Conservation (phyloP, 1,284 basidiomycete species). For the Rhodotorula sp. region DNA sequence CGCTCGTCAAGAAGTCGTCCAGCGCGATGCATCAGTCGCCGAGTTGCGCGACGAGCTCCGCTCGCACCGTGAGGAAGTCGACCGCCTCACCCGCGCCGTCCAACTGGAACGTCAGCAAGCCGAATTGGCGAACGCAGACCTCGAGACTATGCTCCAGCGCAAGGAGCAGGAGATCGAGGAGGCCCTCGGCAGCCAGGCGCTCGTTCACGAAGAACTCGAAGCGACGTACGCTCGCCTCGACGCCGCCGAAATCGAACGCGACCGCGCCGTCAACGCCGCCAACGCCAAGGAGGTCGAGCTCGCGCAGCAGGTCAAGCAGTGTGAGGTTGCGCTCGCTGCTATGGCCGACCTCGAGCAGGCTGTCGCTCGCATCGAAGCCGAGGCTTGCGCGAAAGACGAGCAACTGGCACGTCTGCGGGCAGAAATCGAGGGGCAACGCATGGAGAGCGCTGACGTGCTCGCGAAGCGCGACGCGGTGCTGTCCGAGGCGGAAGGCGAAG, state of each 20-base stretch:
- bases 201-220: slow-evolving; percentile 26
- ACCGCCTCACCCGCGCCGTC: neutral
- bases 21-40: slow-evolving; percentile 16
- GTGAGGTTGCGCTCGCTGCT: neutral
- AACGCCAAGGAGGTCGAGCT: slow-evolving; percentile 14
- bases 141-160: neutral
- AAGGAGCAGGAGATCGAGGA: slow-evolving; percentile 7
- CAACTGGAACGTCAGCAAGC: slow-evolving; percentile 13
- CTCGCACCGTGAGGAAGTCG: neutral
- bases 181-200: neutral
- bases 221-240: slow-evolving; percentile 8
- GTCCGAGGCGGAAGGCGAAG: slow-evolving; percentile 17
- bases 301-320: slow-evolving; percentile 6
- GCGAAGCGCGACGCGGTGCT: slow-evolving; percentile 29
- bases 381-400: neutral
- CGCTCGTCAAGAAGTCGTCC: slow-evolving; percentile 12
- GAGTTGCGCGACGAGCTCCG: slow-evolving; percentile 10
- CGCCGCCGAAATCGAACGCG: slow-evolving; percentile 10
- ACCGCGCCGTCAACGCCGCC: neutral
- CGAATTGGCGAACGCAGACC: slow-evolving; percentile 15
- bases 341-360: slow-evolving; percentile 27
- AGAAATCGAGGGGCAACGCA: slow-evolving; percentile 4
- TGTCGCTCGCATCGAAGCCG: slow-evolving; percentile 17
- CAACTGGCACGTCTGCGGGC: neutral
- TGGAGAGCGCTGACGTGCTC: slow-evolving; percentile 10